Percentiles rank a stretch among this genome's conserved stretches.
These are phyloP conservation scores for Dunaliella sp. DNA, from an alignment of 139 green algal species.

Conservation along the genomic window DNA sequence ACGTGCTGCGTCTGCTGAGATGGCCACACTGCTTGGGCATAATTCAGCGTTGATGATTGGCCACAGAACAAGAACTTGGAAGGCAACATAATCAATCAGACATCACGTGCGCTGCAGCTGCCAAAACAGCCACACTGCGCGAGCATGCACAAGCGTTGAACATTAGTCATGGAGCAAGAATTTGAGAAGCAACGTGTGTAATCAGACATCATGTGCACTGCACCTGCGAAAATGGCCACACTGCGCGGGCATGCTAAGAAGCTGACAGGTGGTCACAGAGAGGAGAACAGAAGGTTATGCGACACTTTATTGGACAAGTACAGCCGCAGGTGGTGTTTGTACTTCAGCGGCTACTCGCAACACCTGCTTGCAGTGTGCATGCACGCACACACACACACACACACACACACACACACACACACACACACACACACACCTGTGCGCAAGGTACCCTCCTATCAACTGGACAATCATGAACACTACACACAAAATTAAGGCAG, in stretches of 20 bases:
- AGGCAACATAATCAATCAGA: constrained; percentile 77
- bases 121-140: constrained; percentile 88
- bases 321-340: background rate
- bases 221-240: constrained; percentile 93
- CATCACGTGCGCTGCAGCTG: constrained; percentile 92
- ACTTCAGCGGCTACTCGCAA: background rate
- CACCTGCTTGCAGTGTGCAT: background rate
- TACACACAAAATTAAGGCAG: constrained; percentile 45
- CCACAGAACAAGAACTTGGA: background rate
- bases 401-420: background rate
- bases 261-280: background rate
- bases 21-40: constrained; percentile 71
- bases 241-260: constrained; percentile 45
- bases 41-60: background rate
- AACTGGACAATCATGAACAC: constrained; percentile 61
- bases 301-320: background rate
- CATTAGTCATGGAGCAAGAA: too few relatives aligned
- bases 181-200: background rate
- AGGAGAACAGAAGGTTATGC: background rate
- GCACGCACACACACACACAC: background rate
- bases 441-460: constrained; percentile 50
- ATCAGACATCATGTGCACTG: constrained; percentile 80
- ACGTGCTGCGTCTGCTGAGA: constrained; percentile 93
- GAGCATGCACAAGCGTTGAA: too few relatives aligned
- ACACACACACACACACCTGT: constrained; percentile 32